Evolutionary conservation across 495 filamentous ascomycete genomes (phyloP), one percentile per base, ranked within the genome.

Genomic region (Xylaria cubensis): DNA sequence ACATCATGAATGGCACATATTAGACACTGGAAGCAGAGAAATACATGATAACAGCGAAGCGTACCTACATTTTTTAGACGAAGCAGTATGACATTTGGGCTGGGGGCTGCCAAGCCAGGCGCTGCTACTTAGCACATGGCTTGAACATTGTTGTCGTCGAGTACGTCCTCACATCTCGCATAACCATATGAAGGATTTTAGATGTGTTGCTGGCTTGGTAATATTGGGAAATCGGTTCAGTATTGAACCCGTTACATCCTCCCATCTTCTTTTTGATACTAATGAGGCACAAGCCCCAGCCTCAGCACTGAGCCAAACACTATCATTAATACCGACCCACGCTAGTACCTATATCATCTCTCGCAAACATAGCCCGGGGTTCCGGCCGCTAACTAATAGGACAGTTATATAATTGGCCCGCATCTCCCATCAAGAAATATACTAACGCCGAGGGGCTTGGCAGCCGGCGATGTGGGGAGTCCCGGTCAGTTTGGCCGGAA

Each of bases 381-480:
- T 15, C 24, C 10, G 24, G 51, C 12, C 51, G 10, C 21, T 59
- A 36, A 4, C n/a, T 2, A 39, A 19, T 34, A 36, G 56, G 19
- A 19, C 56, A 21, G 21, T 59, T 36, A 34, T 39, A n/a, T 51
- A 61, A 39, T 61, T 61, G 34, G 34, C 12, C 58, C 58, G 17
- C 61, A 44, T 15, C 39, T 64, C 5, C 1, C n/a, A 34, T 15
- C 4, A 42, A 10, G 6, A 44, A 39, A 17, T 9, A n/a, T 9
- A n/a, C n/a, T 12, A 13, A 32, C 1, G 41, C 46, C n/a, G 44
- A 55, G 50, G 56, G 63, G 12, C 65, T 56, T 67, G 65, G 65
- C 65, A 19, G 0, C 36, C 13, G 65, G 65, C 10, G 65, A 26
- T 24, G 29, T 56, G 65, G 41, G 46, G 46, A 19, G 8, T 12